Evolutionary conservation across 78 protist genomes (phyloP).

Genomic region (Protostelium mycophagum): DNA sequence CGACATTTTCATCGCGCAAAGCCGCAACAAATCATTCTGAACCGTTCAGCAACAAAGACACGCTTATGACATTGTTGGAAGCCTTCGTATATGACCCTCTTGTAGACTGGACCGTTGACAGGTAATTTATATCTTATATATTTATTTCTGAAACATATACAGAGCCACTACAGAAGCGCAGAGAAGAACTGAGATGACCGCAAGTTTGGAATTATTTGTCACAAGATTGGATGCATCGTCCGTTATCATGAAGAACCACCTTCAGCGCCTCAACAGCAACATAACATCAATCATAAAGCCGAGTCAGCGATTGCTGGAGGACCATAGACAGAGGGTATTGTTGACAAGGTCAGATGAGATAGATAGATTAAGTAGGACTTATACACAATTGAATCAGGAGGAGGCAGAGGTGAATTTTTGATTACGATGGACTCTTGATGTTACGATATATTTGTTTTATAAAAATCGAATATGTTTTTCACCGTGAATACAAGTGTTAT

Average conservation of each 20-base stretch:
- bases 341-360: background rate
- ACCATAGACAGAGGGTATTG: background rate
- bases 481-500: too few relatives aligned
- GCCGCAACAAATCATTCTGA: background rate
- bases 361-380: background rate
- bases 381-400: background rate
- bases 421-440: too few relatives aligned
- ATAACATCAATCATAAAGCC: background rate
- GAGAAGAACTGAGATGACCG: background rate
- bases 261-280: background rate
- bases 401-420: background rate
- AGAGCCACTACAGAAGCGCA: background rate
- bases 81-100: conserved; percentile 93
- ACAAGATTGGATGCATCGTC: background rate
- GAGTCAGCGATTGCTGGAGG: background rate
- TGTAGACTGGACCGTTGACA: conserved; percentile 74
- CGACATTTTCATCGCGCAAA: background rate
- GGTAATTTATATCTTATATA: background rate
- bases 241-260: background rate
- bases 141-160: background rate
- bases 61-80: conserved; percentile 83
- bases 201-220: background rate
- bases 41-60: conserved; percentile 26
- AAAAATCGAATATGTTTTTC: too few relatives aligned
- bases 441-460: too few relatives aligned